phyloP scores from a whole-genome alignment of 768 basidiomycete species.

The Auriculariales sp. region DNA sequence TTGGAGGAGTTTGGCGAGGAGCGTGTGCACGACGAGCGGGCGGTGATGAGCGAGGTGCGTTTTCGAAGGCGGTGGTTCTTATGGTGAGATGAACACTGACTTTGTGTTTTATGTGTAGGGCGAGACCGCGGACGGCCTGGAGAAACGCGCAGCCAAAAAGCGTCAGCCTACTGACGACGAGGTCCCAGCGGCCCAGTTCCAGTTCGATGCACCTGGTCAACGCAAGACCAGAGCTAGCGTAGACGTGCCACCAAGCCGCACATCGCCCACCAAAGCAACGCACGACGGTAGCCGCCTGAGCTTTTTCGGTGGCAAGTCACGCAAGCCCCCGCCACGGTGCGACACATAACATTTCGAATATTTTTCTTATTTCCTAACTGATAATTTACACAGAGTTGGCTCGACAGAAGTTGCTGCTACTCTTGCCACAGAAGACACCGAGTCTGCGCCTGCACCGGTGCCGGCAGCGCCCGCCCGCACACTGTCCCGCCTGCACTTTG shows the following conservation, averaged over 20 bases:
- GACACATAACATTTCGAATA: constrained; percentile 16
- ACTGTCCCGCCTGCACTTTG: not conserved
- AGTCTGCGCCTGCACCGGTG: no score
- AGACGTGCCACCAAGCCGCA: constrained; percentile 10
- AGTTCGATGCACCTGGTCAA: no score
- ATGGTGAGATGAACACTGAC: not conserved
- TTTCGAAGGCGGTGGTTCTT: not conserved
- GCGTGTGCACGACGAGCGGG: constrained; percentile 37
- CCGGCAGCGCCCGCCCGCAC: no score
- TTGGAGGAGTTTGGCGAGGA: constrained; percentile 3
- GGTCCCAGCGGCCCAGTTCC: not conserved
- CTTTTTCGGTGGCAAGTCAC: constrained; percentile 61
- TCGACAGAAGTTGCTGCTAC: not conserved
- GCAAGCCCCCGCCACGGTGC: constrained; percentile 74
- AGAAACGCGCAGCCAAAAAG: not conserved
- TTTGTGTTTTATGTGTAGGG: not conserved
- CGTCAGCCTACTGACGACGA: not conserved
- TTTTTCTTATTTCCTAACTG: no score
- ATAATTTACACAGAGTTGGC: no score
- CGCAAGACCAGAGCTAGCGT: not conserved
- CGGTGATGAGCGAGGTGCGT: constrained; percentile 55
- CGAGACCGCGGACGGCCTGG: not conserved
- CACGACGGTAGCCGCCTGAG: constrained; percentile 46
- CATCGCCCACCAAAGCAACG: not conserved
- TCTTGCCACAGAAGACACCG: no score